Conservation (phyloP, 768 basidiomycete genomes). For the Fistulinella prunicolor region DNA sequence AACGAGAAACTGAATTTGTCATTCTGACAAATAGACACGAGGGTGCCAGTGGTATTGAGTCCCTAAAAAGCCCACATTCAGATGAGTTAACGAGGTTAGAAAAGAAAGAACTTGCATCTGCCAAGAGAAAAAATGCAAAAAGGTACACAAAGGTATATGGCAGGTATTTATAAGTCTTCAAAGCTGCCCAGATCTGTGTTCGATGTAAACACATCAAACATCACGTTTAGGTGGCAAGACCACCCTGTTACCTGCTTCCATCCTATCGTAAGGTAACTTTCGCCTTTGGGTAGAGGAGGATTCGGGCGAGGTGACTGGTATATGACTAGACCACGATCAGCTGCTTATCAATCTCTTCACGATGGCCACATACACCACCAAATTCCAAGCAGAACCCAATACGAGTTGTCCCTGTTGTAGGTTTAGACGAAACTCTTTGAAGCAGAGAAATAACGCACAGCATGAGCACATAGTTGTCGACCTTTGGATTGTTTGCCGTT, state of each 20-base stretch:
- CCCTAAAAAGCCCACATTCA: conserved; percentile 43
- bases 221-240: neutral
- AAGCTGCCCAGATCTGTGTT: conserved; percentile 68
- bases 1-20: conserved; percentile 81
- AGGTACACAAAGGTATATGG: conserved; percentile 84
- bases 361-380: conserved; percentile 73
- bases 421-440: neutral
- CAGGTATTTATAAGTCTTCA: conserved; percentile 71
- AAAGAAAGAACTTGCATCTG: conserved; percentile 49
- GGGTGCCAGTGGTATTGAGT: conserved; percentile 73
- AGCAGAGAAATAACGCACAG: conserved; percentile 43
- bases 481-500: conserved; percentile 49
- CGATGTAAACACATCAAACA: neutral
- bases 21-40: conserved; percentile 76
- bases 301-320: conserved; percentile 83
- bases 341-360: neutral
- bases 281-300: conserved; percentile 71
- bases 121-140: conserved; percentile 72
- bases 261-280: conserved; percentile 76
- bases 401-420: conserved; percentile 54
- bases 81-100: neutral
- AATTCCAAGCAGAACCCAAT: conserved; percentile 77
- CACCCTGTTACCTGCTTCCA: conserved; percentile 66
- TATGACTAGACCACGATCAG: conserved; percentile 48
- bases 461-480: conserved; percentile 74